Evolutionary conservation across 305 asterid species (phyloP), one percentile per base, ranked within the genome.

Genomic region (Rubia peregrina): DNA sequence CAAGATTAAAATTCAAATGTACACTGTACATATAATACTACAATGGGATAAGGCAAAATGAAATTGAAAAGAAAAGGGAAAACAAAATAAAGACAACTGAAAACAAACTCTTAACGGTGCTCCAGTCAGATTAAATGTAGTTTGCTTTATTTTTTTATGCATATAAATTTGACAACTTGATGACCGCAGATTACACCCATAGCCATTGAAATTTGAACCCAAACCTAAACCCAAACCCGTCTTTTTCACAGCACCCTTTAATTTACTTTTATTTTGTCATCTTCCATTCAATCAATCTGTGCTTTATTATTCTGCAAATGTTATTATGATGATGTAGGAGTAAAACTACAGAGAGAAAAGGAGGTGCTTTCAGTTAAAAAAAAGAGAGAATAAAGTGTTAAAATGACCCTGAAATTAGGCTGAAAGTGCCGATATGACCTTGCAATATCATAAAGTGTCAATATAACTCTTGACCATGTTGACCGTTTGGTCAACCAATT

Each of bases 131-230:
- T 48, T 48, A 48, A 48, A 48, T 48, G 55, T 26, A 26, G 30
- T 26, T 26, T 26, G 30, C 30, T 26, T 26, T 26, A 26, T 26
- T 26, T 26, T 53, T 17, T 53, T 53, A 53, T 53, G 59, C 59
- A 53, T 53, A n/a, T 49, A 57, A 22, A 17, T 51, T 68, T 68
- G 71, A 68, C 71, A 67, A 67, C 12, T 51, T 49, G 43, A 19
- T 68, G 48, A 49, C 49, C n/a, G 19, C 51, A 68, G 16, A 55
- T 1, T 62, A 36, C 48, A 36, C 14, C 14, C 67, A 69, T 59
- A 38, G 53, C 73, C 73, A 55, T 33, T 21, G 30, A 30, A 41
- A 33, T 68, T 68, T 66, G 41, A 66, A 65, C 44, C 51, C 70
- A n/a, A n/a, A n/a, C n/a, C n/a, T n/a, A 66, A 66, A 65, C 44